Evolutionary conservation across 2,329 filamentous ascomycete genomes (phyloP), one percentile per base, ranked within the genome.

Genomic region (Fusarium sp.): DNA sequence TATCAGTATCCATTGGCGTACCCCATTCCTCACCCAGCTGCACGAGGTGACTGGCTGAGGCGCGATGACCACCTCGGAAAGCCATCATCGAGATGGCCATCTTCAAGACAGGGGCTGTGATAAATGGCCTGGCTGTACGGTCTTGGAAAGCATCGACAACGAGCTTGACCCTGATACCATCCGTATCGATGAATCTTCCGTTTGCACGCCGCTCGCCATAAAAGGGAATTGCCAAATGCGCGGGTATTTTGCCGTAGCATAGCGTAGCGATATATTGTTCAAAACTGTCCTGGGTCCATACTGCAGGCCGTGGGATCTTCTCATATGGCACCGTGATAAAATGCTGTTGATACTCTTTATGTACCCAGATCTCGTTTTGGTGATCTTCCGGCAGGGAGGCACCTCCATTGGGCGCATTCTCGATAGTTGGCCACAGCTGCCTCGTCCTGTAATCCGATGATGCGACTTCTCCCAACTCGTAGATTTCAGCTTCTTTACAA

Each of bases 61-160:
- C 77, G 41, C 76, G 74, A 60, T 82, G 78, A 12, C 80, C 80
- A 24, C 78, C 80, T 32, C 72, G 75, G 27, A 74, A 75, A 6
- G 75, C 74, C 65, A 85, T 81, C 71, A 81, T 85, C 1, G 75
- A 76, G 41, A 87, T 76, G 7, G 84, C 84, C 69, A 80, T 75
- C 67, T 84, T 85, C 53, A 86, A 76, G 3, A 82, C 78, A 0
- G 79, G 65, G 8, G 76, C 75, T 1, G 84, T 83, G 18, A 85
- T 76, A 47, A 75, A 79, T 3, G 72, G 48, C 18, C 71, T 73
- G 0, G 82, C 75, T 2, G 73, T 67, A 1, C 78, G 73, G 30
- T 84, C 80, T 15, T 78, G 62, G 25, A 87, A 83, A 0, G 81
- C 78, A 4, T 72, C 62, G 32, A 79, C 68, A 18, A 87, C 77